Conservation (phyloP, 2,329 filamentous ascomycete species). For the Nannizzia gypsea region DNA sequence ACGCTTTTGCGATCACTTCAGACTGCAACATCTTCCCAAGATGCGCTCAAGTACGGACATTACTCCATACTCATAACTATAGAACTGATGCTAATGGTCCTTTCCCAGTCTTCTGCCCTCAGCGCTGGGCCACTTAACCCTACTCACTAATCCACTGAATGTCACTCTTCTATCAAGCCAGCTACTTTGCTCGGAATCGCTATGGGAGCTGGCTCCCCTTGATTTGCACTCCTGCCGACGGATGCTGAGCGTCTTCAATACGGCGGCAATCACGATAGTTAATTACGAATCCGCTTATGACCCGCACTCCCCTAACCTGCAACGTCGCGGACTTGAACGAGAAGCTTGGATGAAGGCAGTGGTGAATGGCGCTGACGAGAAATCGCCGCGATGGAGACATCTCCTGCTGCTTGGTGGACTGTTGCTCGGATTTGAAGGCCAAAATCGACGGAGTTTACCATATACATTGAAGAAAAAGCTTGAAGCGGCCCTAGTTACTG, state of each 20-base stretch:
- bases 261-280: constrained; percentile 44
- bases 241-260: constrained; percentile 51
- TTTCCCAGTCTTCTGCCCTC: constrained; percentile 41
- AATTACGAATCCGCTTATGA: constrained; percentile 35
- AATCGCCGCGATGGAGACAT: constrained; percentile 66
- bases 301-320: constrained; percentile 24
- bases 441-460: constrained; percentile 53
- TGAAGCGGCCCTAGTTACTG: constrained; percentile 60
- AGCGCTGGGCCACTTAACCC: constrained; percentile 35
- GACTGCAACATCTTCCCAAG: constrained; percentile 45
- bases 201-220: constrained; percentile 45
- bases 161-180: constrained; percentile 49
- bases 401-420: constrained; percentile 68
- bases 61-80: constrained; percentile 15
- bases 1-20: constrained; percentile 51
- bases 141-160: constrained; percentile 50
- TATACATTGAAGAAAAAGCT: constrained; percentile 53
- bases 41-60: constrained; percentile 45
- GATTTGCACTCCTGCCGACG: constrained; percentile 45
- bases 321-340: constrained; percentile 41
- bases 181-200: constrained; percentile 45
- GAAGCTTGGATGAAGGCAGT: constrained; percentile 50
- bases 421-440: constrained; percentile 60
- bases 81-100: constrained; percentile 14
- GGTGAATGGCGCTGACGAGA: constrained; percentile 48